Evolutionary conservation across 345 rosid species (phyloP).

Genomic region (Cardamine chenopodiifolia): DNA sequence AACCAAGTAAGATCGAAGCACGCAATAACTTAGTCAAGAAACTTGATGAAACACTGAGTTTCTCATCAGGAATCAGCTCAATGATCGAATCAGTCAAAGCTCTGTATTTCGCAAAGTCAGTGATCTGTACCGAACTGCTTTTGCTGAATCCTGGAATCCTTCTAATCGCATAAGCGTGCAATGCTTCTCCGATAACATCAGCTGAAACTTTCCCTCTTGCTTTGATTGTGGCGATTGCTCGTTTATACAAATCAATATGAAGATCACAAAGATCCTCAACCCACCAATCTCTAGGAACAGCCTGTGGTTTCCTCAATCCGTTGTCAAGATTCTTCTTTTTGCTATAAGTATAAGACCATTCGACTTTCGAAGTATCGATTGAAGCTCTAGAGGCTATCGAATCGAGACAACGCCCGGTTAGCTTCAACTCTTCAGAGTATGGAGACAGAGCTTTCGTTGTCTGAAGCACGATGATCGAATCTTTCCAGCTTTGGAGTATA

Average conservation of each 20-base stretch:
- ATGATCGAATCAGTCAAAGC: conserved; percentile 60
- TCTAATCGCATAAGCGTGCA: conserved; percentile 59
- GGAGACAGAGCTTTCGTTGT: conserved; percentile 60
- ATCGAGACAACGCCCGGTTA: conserved; percentile 67
- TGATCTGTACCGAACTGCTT: conserved; percentile 49
- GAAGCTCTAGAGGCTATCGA: conserved; percentile 67
- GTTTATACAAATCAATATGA: conserved; percentile 63
- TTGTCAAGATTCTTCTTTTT: conserved; percentile 63
- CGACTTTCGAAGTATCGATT: conserved; percentile 62
- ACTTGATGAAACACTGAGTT: conserved; percentile 49
- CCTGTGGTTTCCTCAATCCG: conserved; percentile 53
- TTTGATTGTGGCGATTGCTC: conserved; percentile 53
- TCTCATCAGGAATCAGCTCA: conserved; percentile 60
- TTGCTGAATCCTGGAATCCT: conserved; percentile 69
- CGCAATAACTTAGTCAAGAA: conserved; percentile 67
- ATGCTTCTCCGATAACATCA: conserved; percentile 66
- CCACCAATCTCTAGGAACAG: conserved; percentile 86
- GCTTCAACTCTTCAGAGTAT: conserved; percentile 62
- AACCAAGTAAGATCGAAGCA: conserved; percentile 58
- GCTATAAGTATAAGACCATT: conserved; percentile 81
- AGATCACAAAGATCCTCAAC: conserved; percentile 82
- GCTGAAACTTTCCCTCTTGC: conserved; percentile 51
- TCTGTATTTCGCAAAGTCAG: conserved; percentile 54
- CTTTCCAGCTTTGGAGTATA: conserved; percentile 79
- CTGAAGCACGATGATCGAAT: conserved; percentile 72